Percentiles rank a stretch among this genome's conserved stretches.
phyloP scores from a whole-genome alignment of 352 stramenopile species.

The Phytophthora niederhauseri region DNA sequence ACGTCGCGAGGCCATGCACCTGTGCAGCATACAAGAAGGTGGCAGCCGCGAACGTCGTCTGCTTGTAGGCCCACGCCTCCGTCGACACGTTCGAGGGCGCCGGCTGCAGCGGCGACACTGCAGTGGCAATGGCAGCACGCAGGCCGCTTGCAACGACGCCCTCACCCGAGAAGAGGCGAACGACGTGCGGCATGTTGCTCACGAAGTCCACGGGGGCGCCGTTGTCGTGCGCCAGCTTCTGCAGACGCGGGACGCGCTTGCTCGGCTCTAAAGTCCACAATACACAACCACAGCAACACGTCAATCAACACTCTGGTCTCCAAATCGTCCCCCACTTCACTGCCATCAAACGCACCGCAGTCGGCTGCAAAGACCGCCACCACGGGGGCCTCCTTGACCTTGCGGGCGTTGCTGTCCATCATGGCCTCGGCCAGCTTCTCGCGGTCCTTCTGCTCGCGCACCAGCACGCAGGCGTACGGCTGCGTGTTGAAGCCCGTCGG shows the following conservation, averaged over 20 bases:
- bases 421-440: slow-evolving; percentile 76
- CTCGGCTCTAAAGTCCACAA: slow-evolving; percentile 56
- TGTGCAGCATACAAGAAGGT: slow-evolving; percentile 78
- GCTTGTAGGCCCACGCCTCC: slow-evolving; percentile 84
- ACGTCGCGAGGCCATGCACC: slow-evolving; percentile 69
- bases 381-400: slow-evolving; percentile 79
- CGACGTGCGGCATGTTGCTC: slow-evolving; percentile 60
- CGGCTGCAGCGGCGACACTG: slow-evolving; percentile 66
- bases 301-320: background rate
- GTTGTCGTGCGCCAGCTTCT: slow-evolving; percentile 70
- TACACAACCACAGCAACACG: background rate
- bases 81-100: slow-evolving; percentile 67
- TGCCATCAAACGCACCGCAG: slow-evolving; percentile 39
- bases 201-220: slow-evolving; percentile 52
- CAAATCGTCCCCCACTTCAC: background rate
- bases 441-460: slow-evolving; percentile 71
- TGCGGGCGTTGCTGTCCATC: slow-evolving; percentile 73
- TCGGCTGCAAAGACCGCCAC: slow-evolving; percentile 85
- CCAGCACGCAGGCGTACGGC: slow-evolving; percentile 78
- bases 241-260: slow-evolving; percentile 68
- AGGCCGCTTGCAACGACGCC: slow-evolving; percentile 60
- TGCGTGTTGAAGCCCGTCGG: slow-evolving; percentile 86
- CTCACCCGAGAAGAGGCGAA: slow-evolving; percentile 77
- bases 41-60: slow-evolving; percentile 73
- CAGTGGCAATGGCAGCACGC: slow-evolving; percentile 61